These are phyloP conservation scores for Solanum commersonii DNA, from an alignment of 257 asterid genomes.

Conservation along the genomic window DNA sequence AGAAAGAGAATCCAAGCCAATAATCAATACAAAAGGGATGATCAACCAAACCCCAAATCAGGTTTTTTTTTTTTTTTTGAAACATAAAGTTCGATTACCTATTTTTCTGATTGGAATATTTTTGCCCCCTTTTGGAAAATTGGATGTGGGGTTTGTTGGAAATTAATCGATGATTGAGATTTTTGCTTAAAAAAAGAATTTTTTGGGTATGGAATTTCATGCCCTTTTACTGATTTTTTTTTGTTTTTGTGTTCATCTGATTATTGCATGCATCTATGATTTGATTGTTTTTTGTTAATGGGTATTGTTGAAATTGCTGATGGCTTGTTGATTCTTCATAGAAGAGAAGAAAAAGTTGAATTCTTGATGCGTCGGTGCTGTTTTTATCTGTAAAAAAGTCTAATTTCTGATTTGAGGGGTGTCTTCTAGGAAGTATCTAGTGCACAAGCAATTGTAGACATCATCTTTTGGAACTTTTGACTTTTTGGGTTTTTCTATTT, in stretches of 20 bases:
- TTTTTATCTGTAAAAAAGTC: background rate
- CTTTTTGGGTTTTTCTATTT: background rate
- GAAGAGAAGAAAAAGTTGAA: background rate
- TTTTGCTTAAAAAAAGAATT: background rate
- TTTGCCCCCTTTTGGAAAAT: background rate
- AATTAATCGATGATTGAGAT: background rate
- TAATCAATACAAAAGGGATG: slow-evolving; percentile 19
- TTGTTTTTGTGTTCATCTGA: background rate
- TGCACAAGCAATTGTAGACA: slow-evolving; percentile 10
- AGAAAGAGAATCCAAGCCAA: slow-evolving; percentile 9
- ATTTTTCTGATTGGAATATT: background rate
- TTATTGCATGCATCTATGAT: background rate
- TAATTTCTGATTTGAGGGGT: background rate
- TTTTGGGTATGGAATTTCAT: background rate
- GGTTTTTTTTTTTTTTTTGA: slow-evolving; percentile 13
- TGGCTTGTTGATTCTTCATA: background rate
- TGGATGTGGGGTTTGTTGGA: slow-evolving; percentile 4
- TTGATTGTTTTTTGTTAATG: background rate
- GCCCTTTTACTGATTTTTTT: background rate
- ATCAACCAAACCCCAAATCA: slow-evolving; percentile 23
- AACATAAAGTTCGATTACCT: background rate
- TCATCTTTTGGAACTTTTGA: slow-evolving; percentile 9
- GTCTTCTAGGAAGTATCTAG: background rate
- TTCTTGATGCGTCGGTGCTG: background rate
- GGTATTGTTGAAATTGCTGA: background rate